Base-by-base conservation (phyloP, 306 rosid genomes). In the Lupinus albus region DNA sequence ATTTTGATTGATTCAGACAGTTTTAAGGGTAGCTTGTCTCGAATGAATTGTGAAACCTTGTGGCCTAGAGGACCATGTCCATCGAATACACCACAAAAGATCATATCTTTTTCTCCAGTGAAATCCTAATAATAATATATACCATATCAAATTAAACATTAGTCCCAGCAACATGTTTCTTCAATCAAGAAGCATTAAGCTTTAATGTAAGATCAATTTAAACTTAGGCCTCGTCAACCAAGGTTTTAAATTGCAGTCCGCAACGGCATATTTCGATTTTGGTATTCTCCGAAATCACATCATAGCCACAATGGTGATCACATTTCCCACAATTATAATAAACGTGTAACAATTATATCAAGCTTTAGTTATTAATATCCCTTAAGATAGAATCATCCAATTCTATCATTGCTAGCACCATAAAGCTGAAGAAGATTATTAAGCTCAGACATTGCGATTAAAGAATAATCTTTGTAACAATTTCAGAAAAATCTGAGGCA, bases 21-120 rank as follows among this genome's bases (percentile, higher is more conserved):
- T 71, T 81, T 90, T n/a, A 78, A 56, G n/a, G 99, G 97, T 4
- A 94, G 70, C 53, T 61, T 67, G 61, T 90, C 86, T 4, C 97
- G 87, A 28, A 87, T 77, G 36, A 76, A 79, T 38, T 83, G 88
- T 4, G 97, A 79, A 15, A 90, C 79, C 56, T 67, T 82, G 80
- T 94, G 99, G 9, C 99, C 99, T 35, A 66, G 59, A 38, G 97
- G 96, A 67, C 99, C 97, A 68, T 94, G 99, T 36, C 99, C 99
- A 76, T 94, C 99, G 60, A 94, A 94, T 76, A 94, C 95, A 21
- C 97, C 99, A 33, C 97, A 94, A 45, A 90, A 82, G 36, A 76
- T 36, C 88, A 76, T 66, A 32, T 75, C 92, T 54, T 82, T 64
- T 62, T 85, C 91, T 35, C 92, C 95, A 3, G 77, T 49, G 38